phyloP scores from a whole-genome alignment of 1,284 basidiomycete species.

The Sanguinoderma infundibulare region DNA sequence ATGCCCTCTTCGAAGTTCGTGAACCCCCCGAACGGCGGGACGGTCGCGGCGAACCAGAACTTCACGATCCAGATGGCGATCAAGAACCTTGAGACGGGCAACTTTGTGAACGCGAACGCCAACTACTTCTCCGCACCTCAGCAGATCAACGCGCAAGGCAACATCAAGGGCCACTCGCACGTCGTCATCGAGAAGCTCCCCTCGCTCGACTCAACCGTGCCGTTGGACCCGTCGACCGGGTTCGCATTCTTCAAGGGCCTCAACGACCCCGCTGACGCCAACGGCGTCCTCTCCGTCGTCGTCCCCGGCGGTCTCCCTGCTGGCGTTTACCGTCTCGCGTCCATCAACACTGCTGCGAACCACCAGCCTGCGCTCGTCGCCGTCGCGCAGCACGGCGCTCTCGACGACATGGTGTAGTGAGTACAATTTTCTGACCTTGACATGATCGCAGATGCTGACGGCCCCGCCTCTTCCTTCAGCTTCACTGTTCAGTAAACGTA shows the following conservation, averaged over 20 bases:
- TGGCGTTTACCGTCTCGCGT: slow-evolving; percentile 59
- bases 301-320: slow-evolving; percentile 62
- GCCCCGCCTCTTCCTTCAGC: slow-evolving; percentile 3
- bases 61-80: slow-evolving; percentile 57
- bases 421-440: background rate
- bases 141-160: slow-evolving; percentile 55
- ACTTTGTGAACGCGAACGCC: slow-evolving; percentile 54
- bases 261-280: slow-evolving; percentile 43
- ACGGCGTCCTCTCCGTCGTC: slow-evolving; percentile 54
- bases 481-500: slow-evolving; percentile 51
- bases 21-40: slow-evolving; percentile 47
- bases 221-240: slow-evolving; percentile 58
- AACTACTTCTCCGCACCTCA: slow-evolving; percentile 65
- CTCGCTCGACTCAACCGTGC: slow-evolving; percentile 52
- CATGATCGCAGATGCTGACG: background rate
- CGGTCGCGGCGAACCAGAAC: slow-evolving; percentile 43
- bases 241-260: slow-evolving; percentile 77
- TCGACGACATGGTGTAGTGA: slow-evolving; percentile 60
- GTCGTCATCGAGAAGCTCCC: slow-evolving; percentile 63
- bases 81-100: slow-evolving; percentile 51
- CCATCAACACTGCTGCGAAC: slow-evolving; percentile 57
- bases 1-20: slow-evolving; percentile 57
- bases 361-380: slow-evolving; percentile 63
- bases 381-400: slow-evolving; percentile 28
- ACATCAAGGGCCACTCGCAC: slow-evolving; percentile 61